These are phyloP conservation scores for Otatea glauca DNA, from an alignment of 176 grass and related monocot species.

Conservation along the genomic window DNA sequence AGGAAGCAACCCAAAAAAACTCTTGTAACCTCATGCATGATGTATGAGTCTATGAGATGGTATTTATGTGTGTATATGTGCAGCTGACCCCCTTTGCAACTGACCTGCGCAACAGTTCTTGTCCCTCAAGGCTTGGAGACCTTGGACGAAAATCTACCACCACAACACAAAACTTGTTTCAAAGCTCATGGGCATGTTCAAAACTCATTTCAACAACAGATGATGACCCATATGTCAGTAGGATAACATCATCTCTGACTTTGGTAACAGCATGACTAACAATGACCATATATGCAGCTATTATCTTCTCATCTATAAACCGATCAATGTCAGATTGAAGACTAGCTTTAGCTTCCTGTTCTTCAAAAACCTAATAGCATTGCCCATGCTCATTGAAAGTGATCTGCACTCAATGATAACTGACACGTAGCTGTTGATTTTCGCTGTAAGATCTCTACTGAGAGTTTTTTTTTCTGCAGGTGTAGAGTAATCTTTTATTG, in stretches of 20 bases:
- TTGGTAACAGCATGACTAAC: conserved; percentile 71
- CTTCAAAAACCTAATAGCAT: conserved; percentile 79
- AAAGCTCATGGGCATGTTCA: conserved; percentile 59
- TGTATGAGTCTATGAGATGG: conserved; percentile 54
- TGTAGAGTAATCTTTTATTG: conserved; percentile 74
- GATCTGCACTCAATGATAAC: conserved; percentile 79
- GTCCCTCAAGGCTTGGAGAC: conserved; percentile 58
- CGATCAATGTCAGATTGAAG: conserved; percentile 80
- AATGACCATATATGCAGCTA: conserved; percentile 70
- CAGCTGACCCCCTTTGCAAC: conserved; percentile 73
- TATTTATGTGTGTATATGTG: conserved; percentile 80
- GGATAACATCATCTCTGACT: conserved; percentile 75
- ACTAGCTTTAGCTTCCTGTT: conserved; percentile 64
- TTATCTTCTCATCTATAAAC: conserved; percentile 91
- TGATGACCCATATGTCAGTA: conserved; percentile 73
- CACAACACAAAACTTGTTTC: conserved; percentile 65
- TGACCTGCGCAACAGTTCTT: conserved; percentile 57
- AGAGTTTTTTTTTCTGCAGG: conserved; percentile 78
- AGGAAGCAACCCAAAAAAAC: conserved; percentile 82
- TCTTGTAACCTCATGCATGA: conserved; percentile 82
- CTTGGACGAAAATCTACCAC: conserved; percentile 69
- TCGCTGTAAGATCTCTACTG: conserved; percentile 63
- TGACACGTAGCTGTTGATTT: conserved; percentile 73
- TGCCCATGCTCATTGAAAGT: conserved; percentile 86
- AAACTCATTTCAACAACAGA: conserved; percentile 88